These are phyloP conservation scores for Trichomonascus vanleenenianus DNA, from an alignment of 805 yeast species.

Conservation along the genomic window DNA sequence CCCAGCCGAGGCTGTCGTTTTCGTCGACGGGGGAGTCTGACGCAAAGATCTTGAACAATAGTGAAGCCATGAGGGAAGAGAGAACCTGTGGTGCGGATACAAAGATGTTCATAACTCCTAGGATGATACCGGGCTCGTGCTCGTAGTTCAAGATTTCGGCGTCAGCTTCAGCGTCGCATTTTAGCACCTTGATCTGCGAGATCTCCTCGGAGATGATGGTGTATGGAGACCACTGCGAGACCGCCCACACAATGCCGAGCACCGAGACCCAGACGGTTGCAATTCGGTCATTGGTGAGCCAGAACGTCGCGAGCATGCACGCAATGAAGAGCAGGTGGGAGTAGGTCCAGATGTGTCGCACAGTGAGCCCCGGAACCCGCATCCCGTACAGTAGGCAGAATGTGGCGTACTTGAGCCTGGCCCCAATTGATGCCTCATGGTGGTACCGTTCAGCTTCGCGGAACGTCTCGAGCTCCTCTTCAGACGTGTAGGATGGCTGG, in stretches of 20 bases:
- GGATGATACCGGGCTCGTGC: conserved; percentile 47
- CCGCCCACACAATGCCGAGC: conserved; percentile 58
- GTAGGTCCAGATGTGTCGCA: conserved; percentile 40
- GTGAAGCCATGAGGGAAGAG: conserved; percentile 41
- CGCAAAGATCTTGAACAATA: conserved; percentile 37
- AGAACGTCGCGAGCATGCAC: conserved; percentile 42
- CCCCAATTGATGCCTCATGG: conserved; percentile 1
- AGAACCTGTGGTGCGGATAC: conserved; percentile 52
- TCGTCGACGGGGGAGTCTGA: conserved; percentile 18
- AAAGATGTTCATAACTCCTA: conserved; percentile 52
- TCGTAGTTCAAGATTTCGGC: conserved; percentile 27
- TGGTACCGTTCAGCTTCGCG: neutral
- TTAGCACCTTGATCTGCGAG: conserved; percentile 43
- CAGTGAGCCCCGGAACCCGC: conserved; percentile 19
- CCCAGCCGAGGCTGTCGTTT: conserved; percentile 47
- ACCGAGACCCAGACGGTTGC: conserved; percentile 45
- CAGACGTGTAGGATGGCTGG: conserved; percentile 24
- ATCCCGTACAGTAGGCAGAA: neutral
- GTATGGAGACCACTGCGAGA: conserved; percentile 61
- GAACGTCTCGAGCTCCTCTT: conserved; percentile 6
- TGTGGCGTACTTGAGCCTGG: neutral
- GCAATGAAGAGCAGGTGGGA: conserved; percentile 45
- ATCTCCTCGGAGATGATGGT: conserved; percentile 52
- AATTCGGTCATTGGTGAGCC: conserved; percentile 32
- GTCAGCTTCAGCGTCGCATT: conserved; percentile 20